phyloP scores from a whole-genome alignment of 805 yeast species.

The Alloascoidea hylecoeti region DNA sequence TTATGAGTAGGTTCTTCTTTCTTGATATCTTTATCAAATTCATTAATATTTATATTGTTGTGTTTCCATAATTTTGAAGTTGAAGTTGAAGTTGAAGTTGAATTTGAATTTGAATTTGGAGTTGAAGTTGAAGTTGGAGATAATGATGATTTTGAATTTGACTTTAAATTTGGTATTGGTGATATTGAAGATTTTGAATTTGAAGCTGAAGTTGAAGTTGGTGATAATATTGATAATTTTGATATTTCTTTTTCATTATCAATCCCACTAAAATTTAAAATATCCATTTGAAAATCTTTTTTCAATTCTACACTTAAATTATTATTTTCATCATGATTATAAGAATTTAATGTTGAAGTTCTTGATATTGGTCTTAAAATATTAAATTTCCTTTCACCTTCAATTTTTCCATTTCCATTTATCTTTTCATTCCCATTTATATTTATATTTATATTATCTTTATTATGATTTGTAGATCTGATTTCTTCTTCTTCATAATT shows the following conservation, averaged over 20 bases:
- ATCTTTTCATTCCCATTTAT: too few relatives aligned
- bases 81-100: background rate
- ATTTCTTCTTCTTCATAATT: too few relatives aligned
- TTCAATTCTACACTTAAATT: background rate
- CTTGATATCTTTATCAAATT: too few relatives aligned
- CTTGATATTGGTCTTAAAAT: too few relatives aligned
- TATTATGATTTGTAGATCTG: too few relatives aligned
- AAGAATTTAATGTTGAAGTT: background rate
- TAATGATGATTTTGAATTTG: background rate
- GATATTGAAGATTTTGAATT: background rate
- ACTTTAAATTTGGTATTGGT: background rate
- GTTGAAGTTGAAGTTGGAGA: background rate
- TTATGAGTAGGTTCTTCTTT: too few relatives aligned
- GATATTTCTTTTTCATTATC: background rate
- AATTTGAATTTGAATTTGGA: background rate
- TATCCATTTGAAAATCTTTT: background rate
- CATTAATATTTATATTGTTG: too few relatives aligned
- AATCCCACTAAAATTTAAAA: background rate
- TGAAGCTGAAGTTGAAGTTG: background rate
- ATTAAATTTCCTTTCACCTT: too few relatives aligned
- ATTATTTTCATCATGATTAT: background rate
- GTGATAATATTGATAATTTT: background rate
- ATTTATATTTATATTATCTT: too few relatives aligned
- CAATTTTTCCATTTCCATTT: background rate
- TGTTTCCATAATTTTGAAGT: too few relatives aligned